Evolutionary conservation across 1,139 yeast species (phyloP).

Genomic region (Petasospora fabianii): DNA sequence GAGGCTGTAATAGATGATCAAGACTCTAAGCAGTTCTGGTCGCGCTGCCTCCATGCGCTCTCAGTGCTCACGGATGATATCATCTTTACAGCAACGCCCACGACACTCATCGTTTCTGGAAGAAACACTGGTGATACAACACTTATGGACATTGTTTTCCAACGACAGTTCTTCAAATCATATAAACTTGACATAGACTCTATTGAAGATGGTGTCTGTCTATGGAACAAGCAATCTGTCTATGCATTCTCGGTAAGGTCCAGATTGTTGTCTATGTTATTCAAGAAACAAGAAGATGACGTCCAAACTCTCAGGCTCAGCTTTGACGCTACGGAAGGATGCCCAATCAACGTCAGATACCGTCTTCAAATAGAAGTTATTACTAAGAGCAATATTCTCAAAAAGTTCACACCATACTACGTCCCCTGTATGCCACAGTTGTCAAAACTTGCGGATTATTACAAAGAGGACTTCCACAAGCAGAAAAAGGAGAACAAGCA

Average conservation of each 20-base stretch:
- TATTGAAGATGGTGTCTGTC: constrained; percentile 30
- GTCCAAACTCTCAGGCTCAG: constrained; percentile 34
- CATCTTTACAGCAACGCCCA: constrained; percentile 32
- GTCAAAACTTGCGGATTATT: constrained; percentile 37
- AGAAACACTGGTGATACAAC: constrained; percentile 42
- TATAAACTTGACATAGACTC: constrained; percentile 31
- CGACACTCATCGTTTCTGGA: constrained; percentile 36
- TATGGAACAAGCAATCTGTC: constrained; percentile 11
- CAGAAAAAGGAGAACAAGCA: constrained; percentile 19
- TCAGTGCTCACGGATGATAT: constrained; percentile 37
- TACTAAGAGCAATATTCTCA: constrained; percentile 46
- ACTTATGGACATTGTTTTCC: constrained; percentile 39
- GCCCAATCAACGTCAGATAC: constrained; percentile 27
- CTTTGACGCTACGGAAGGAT: constrained; percentile 25
- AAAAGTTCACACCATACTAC: constrained; percentile 51
- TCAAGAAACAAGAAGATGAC: constrained; percentile 46
- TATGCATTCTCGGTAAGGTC: constrained; percentile 48
- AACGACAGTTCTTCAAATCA: constrained; percentile 36
- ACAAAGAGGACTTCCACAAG: constrained; percentile 34
- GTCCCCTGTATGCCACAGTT: constrained; percentile 42
- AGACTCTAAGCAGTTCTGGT: constrained; percentile 39
- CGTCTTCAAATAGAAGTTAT: constrained; percentile 46
- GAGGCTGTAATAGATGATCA: constrained; percentile 38
- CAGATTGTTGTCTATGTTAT: constrained; percentile 45
- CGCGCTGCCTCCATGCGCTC: constrained; percentile 38